Evolutionary conservation across 202 grass and related monocot genomes (phyloP), one percentile per base, ranked within the genome.

Genomic region (Alloteropsis angusta): DNA sequence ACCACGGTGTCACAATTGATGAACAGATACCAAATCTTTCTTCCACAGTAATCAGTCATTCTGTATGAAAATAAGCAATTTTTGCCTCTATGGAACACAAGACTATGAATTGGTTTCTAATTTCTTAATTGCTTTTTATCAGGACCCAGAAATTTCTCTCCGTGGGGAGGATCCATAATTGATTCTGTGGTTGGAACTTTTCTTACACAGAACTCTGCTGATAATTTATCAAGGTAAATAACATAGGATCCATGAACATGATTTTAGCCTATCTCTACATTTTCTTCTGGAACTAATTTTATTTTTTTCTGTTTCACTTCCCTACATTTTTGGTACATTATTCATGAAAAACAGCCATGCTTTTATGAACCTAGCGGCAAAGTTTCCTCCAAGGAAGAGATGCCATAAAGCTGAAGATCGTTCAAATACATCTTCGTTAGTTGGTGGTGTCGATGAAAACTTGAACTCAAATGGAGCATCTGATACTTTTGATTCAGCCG

Each of bases 171-270:
- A 82, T 93, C 90, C 0, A 68, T 93, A 63, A 60, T 87, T 52
- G 90, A 93, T 85, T 93, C 90, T 65, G 84, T 89, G 45, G 87
- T 89, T 26, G 90, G 90, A 70, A 85, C 85, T 70, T 93, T 89
- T 74, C 90, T 93, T 66, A 93, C 90, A 46, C 90, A 93, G 69
- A 93, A 93, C 75, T 84, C 84, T 66, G 48, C 86, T 63, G 90
- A 93, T 65, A 65, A 89, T 79, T 86, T 92, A 38, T 92, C 90
- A 75, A 92, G 90, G 90, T 93, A 89, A 80, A 65, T 65, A 38
- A 56, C 32, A 65, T 3, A 38, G 6, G 43, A 64, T 75, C 41
- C 4, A 60, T 46, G 23, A 44, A 30, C 44, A 71, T 2, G 12
- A 19, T 69, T 58, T 53, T 43, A 35, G 17, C 25, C 42, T 48